Evolutionary conservation across 2,329 filamentous ascomycete genomes (phyloP).

Genomic region (Cordyceps fumosorosea): DNA sequence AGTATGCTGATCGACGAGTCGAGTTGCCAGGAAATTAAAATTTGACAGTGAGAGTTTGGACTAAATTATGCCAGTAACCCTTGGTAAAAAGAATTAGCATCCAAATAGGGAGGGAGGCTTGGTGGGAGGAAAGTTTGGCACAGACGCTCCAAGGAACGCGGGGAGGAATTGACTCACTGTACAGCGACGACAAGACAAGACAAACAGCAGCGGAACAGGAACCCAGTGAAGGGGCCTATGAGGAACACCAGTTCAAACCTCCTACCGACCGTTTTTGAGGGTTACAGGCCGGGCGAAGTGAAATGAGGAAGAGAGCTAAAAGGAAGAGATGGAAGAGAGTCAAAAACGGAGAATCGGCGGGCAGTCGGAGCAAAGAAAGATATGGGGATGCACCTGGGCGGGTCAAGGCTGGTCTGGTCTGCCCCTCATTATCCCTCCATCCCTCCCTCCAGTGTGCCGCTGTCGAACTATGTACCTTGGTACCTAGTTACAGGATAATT

Average conservation of each 20-base stretch:
- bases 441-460: not conserved
- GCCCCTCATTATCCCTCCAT: conserved; percentile 6
- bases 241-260: not conserved
- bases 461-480: not conserved
- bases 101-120: too few species aligned
- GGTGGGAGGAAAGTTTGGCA: not conserved
- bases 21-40: not conserved
- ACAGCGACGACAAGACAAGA: not conserved
- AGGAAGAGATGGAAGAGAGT: not conserved
- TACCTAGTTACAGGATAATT: not conserved
- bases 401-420: not conserved
- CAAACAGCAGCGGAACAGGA: not conserved
- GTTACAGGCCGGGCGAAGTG: not conserved
- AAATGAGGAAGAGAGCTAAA: not conserved
- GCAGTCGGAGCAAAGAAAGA: conserved; percentile 5
- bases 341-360: conserved; percentile 4
- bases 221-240: conserved; percentile 12
- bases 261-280: not conserved
- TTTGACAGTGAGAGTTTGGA: not conserved
- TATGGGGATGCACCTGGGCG: conserved; percentile 5
- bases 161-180: conserved; percentile 11
- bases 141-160: not conserved
- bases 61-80: not conserved
- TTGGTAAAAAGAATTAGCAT: not conserved
- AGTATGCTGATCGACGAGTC: not conserved